These are phyloP conservation scores for Cyclotella baltica DNA, from an alignment of 108 stramenopile species.

Conservation along the genomic window DNA sequence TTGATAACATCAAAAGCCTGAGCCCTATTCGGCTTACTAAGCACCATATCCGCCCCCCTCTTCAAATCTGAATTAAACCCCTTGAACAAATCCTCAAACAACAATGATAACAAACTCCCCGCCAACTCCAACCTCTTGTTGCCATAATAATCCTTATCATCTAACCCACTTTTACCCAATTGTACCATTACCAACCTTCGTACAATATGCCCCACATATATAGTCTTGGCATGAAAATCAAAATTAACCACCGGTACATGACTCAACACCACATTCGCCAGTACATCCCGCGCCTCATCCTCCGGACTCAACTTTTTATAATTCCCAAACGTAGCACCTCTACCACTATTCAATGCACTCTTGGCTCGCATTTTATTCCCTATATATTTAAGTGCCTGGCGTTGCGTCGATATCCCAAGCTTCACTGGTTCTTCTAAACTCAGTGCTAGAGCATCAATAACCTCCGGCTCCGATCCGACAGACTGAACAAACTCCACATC, in stretches of 20 bases:
- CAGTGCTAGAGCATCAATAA: conserved; percentile 89
- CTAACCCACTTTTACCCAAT: conserved; percentile 86
- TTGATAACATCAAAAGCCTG: conserved; percentile 96
- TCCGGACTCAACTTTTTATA: conserved; percentile 67
- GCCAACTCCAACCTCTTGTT: conserved; percentile 99
- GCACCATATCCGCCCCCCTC: conserved; percentile 93
- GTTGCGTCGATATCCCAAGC: conserved; percentile 90
- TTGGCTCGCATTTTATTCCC: conserved; percentile 93
- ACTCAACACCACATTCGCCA: conserved; percentile 94
- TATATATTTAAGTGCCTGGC: conserved; percentile 91
- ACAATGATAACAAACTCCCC: conserved; percentile 92
- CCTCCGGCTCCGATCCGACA: conserved; percentile 92
- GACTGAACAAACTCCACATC: conserved; percentile 97
- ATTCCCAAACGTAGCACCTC: conserved; percentile 53
- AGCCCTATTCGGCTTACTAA: conserved; percentile 94
- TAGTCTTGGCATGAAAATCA: conserved; percentile 90
- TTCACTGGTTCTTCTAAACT: conserved; percentile 90
- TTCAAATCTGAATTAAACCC: conserved; percentile 96
- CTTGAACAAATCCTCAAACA: conserved; percentile 99
- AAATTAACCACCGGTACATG: conserved; percentile 96
- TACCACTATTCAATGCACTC: conserved; percentile 51
- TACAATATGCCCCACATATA: conserved; percentile 96
- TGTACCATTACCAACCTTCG: conserved; percentile 91
- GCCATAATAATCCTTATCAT: conserved; percentile 99
- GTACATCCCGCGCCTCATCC: conserved; percentile 96